These are phyloP conservation scores for Entomortierella lignicola DNA, from an alignment of 192 early-diverging fungal genomes.

Conservation along the genomic window DNA sequence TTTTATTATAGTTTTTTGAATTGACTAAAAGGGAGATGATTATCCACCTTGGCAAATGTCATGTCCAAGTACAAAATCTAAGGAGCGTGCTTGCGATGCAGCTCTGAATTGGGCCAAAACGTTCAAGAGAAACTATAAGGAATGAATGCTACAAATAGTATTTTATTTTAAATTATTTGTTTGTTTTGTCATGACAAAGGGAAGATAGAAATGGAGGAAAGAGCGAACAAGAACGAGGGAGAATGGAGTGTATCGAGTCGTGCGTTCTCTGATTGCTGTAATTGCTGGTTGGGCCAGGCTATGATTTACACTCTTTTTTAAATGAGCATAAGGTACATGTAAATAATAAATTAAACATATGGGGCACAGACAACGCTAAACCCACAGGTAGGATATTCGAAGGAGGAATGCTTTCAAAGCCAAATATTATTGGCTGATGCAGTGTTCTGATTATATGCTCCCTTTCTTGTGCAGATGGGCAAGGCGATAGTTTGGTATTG, in stretches of 20 bases:
- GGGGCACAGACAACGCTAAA: not conserved
- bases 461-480: not conserved
- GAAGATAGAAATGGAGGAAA: not conserved
- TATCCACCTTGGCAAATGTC: not conserved
- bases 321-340: not conserved
- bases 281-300: too few relatives aligned
- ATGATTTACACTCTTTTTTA: too few relatives aligned
- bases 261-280: constrained; percentile 8
- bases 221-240: constrained; percentile 1
- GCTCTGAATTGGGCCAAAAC: constrained; percentile 19
- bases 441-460: not conserved
- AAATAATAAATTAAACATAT: not conserved
- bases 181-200: not conserved
- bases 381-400: not conserved
- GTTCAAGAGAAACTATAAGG: not conserved
- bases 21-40: not conserved
- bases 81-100: constrained; percentile 7
- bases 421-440: constrained; percentile 9
- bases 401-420: constrained; percentile 12
- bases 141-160: not conserved
- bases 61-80: not conserved
- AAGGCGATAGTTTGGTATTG: constrained; percentile 2
- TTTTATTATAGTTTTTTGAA: not conserved
- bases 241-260: not conserved
- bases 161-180: too few relatives aligned